phyloP scores from a whole-genome alignment of 2,329 filamentous ascomycete species.

The Colletotrichum plurivorum region DNA sequence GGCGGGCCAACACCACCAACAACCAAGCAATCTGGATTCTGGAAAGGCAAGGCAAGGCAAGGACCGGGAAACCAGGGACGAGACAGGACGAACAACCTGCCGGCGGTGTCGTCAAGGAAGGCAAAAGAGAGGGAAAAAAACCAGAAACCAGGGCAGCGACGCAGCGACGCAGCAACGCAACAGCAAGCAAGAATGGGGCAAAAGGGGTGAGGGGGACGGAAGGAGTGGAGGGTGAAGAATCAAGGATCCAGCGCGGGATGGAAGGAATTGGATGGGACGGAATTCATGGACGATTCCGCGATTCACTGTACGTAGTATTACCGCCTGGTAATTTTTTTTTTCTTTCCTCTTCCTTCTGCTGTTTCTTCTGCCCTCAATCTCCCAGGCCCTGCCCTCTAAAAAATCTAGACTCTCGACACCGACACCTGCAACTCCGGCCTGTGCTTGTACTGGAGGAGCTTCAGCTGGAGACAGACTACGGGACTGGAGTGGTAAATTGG shows the following conservation, averaged over 20 bases:
- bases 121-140: neutral
- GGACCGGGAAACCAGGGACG: slow-evolving; percentile 32
- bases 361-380: slow-evolving; percentile 25
- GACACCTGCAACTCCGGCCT: neutral
- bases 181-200: slow-evolving; percentile 11
- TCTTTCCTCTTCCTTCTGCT: neutral
- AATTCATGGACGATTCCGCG: too few relatives aligned
- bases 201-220: slow-evolving; percentile 18
- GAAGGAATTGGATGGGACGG: slow-evolving; percentile 19
- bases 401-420: neutral
- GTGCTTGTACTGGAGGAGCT: too few relatives aligned
- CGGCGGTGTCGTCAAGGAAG: slow-evolving; percentile 36
- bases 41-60: neutral
- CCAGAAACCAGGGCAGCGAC: slow-evolving; percentile 8
- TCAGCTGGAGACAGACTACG: too few relatives aligned
- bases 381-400: neutral
- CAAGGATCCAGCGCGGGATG: slow-evolving; percentile 26
- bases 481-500: slow-evolving; percentile 14
- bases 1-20: neutral
- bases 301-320: neutral
- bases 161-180: neutral
- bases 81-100: slow-evolving; percentile 39
- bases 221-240: neutral
- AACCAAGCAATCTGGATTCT: neutral
- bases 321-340: neutral